Evolutionary conservation across 1,139 yeast genomes (phyloP), one percentile per base, ranked within the genome.

Genomic region (Blastobotrys ciferrii): DNA sequence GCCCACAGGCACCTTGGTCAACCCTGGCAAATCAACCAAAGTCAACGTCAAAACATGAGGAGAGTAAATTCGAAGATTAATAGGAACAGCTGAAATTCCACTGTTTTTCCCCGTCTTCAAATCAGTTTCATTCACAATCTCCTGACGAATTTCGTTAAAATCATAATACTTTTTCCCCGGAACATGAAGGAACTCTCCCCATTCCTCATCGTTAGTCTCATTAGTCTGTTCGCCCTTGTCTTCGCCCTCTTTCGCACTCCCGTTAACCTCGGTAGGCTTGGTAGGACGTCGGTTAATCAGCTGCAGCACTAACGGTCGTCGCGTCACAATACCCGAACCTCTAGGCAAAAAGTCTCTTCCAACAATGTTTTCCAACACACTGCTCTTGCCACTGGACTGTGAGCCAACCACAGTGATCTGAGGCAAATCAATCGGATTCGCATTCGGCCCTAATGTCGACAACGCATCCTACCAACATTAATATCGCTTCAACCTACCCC

Each of bases 1-100:
- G 43, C 99, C 99, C 45, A 92, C 98, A n/a, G 99, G 98, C 37
- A 94, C 98, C 69, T 92, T 92, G 28, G 99, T 92, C 64, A 94
- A 78, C 54, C 99, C 99, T 12, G 99, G 99, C 61, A 92, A 77
- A 75, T 92, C 99, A 39, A 92, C 98, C 63, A 92, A 78, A 2
- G 99, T 94, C 68, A 92, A 79, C 12, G 98, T 92, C 63, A 92
- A 76, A 46, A 92, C 98, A 65, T 91, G 92, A 12, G 99, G 98
- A 23, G 98, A 91, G 68, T 86, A 91, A 58, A 92, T 89, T 70
- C 97, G 80, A 66, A 92, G 77, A 69, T 92, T 92, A 67, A 92
- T 92, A 50, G 98, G 98, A 17, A 82, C 82, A 0, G 97, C 78
- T 1, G 96, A 87, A 54, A 92, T 92, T 48, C 98, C 98, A 51